These are phyloP conservation scores for Coemansia sp. DNA, from an alignment of 192 early-diverging fungal species.

Conservation along the genomic window DNA sequence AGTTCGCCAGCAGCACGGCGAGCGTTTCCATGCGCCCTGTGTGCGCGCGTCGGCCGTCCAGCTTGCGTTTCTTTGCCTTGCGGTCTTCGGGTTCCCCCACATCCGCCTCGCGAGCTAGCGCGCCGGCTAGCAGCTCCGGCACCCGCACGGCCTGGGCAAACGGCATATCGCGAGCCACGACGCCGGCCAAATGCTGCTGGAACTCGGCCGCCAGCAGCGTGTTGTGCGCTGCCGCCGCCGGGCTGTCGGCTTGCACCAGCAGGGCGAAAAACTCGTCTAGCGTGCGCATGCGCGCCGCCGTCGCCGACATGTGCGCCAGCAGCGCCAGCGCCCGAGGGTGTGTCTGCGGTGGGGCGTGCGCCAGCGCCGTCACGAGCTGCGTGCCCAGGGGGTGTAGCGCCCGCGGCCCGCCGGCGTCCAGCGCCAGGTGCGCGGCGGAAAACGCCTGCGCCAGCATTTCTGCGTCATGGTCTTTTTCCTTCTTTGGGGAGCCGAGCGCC, in stretches of 20 bases:
- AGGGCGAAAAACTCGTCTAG: slow-evolving; percentile 27
- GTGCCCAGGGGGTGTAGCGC: slow-evolving; percentile 18
- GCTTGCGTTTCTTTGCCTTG: slow-evolving; percentile 34
- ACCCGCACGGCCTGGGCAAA: slow-evolving; percentile 24
- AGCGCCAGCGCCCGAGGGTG: background rate
- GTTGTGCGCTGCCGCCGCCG: slow-evolving; percentile 3
- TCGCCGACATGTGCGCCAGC: slow-evolving; percentile 22
- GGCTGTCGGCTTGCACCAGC: slow-evolving; percentile 5
- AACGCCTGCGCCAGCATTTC: slow-evolving; percentile 14
- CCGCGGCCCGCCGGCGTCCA: slow-evolving; percentile 30
- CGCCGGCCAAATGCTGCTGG: slow-evolving; percentile 10
- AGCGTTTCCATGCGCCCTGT: slow-evolving; percentile 4
- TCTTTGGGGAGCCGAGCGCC: background rate
- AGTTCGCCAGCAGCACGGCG: slow-evolving; percentile 21
- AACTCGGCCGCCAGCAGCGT: slow-evolving; percentile 21
- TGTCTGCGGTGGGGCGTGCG: slow-evolving; percentile 14
- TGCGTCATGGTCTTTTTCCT: background rate
- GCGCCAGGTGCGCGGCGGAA: slow-evolving; percentile 19
- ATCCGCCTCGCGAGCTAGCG: slow-evolving; percentile 9
- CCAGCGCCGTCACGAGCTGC: slow-evolving; percentile 17
- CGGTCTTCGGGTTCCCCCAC: background rate
- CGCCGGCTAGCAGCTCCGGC: slow-evolving; percentile 14
- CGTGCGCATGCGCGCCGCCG: slow-evolving; percentile 26
- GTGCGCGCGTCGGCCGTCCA: slow-evolving; percentile 4
- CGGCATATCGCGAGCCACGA: slow-evolving; percentile 42